Evolutionary conservation across 768 basidiomycete species (phyloP).

Genomic region (Amanita fuliginea): DNA sequence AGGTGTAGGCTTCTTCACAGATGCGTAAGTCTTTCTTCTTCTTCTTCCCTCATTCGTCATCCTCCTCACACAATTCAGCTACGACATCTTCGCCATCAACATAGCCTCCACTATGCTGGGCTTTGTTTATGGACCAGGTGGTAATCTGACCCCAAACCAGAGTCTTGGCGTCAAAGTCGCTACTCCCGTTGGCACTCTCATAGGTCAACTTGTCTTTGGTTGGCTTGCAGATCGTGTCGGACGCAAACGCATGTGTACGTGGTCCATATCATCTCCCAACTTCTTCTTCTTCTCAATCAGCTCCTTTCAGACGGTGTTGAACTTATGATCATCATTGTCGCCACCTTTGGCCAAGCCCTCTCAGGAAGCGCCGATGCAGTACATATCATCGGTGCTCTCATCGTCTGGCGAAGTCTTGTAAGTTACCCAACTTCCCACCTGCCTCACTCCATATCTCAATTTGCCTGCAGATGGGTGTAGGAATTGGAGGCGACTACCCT

Average conservation of each 20-base stretch:
- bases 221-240: conserved; percentile 72
- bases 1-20: conserved; percentile 89
- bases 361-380: conserved; percentile 58
- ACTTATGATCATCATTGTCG: conserved; percentile 73
- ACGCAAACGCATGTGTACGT: conserved; percentile 72
- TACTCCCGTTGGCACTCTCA: conserved; percentile 63
- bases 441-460: conserved; percentile 2
- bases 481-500: conserved; percentile 88
- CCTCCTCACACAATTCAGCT: conserved; percentile 21
- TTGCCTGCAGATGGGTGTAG: conserved; percentile 50
- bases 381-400: conserved; percentile 61
- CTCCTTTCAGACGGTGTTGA: conserved; percentile 51
- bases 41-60: too few species aligned
- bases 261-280: too few species aligned
- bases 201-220: conserved; percentile 71
- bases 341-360: conserved; percentile 71
- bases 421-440: conserved; percentile 8
- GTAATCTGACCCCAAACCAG: conserved; percentile 41
- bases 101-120: conserved; percentile 78
- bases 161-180: conserved; percentile 72
- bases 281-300: background rate
- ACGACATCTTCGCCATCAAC: conserved; percentile 87
- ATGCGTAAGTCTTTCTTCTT: conserved; percentile 36
- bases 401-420: conserved; percentile 76
- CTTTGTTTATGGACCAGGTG: conserved; percentile 55